phyloP scores from a whole-genome alignment of 179 eudicot species.

The Drosera spatulata region DNA sequence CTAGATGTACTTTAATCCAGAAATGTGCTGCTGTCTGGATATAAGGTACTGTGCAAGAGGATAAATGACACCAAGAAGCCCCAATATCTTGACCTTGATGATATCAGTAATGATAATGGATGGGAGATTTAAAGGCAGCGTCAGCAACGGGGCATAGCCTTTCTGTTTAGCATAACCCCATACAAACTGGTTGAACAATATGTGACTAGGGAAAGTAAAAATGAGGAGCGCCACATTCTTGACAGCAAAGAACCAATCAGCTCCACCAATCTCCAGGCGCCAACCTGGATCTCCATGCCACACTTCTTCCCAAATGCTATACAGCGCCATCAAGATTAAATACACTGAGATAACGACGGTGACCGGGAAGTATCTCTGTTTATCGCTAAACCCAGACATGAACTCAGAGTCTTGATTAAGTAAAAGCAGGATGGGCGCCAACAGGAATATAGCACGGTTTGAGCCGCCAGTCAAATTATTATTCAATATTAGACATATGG shows the following conservation, averaged over 20 bases:
- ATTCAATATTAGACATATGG: slow-evolving; percentile 84
- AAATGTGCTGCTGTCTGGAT: slow-evolving; percentile 85
- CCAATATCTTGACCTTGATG: slow-evolving; percentile 79
- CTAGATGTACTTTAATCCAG: slow-evolving; percentile 89
- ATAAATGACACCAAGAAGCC: slow-evolving; percentile 81
- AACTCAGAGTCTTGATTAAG: slow-evolving; percentile 98
- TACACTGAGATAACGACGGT: slow-evolving; percentile 63
- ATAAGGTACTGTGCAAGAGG: slow-evolving; percentile 84
- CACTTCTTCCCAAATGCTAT: slow-evolving; percentile 81
- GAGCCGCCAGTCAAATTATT: slow-evolving; percentile 85
- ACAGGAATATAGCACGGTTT: slow-evolving; percentile 89
- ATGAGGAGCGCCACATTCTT: slow-evolving; percentile 85
- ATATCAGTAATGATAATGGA: slow-evolving; percentile 74
- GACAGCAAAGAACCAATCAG: slow-evolving; percentile 84
- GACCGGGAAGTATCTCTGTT: slow-evolving; percentile 95
- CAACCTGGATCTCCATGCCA: slow-evolving; percentile 93
- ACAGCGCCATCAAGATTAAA: slow-evolving; percentile 61
- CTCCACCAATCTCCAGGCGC: slow-evolving; percentile 89
- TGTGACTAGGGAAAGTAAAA: slow-evolving; percentile 85
- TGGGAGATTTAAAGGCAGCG: slow-evolving; percentile 84
- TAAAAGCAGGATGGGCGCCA: slow-evolving; percentile 87
- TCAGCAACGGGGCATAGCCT: slow-evolving; percentile 58
- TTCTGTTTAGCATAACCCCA: slow-evolving; percentile 82
- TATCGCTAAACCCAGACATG: slow-evolving; percentile 96
- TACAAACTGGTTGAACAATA: slow-evolving; percentile 83